Conservation (phyloP, 169 alveolate genomes). For the Cytauxzoon felis region DNA sequence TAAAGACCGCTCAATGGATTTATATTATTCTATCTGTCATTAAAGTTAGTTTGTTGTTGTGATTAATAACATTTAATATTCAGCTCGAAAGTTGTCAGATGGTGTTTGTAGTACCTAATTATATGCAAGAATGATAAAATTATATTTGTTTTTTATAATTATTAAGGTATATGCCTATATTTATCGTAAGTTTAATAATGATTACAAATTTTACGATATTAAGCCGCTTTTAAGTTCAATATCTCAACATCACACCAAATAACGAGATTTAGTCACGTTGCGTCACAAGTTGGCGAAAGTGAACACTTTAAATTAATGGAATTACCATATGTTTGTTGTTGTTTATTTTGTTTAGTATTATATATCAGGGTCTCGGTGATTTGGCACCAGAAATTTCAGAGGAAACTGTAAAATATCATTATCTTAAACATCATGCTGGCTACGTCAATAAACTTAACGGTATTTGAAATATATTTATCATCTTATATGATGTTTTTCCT, state of each 20-base stretch:
- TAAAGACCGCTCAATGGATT: conserved; percentile 10
- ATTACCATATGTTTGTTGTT: conserved; percentile 41
- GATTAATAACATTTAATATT: neutral
- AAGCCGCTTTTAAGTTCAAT: neutral
- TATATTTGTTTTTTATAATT: neutral
- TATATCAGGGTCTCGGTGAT: conserved; percentile 71
- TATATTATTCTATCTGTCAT: conserved; percentile 46
- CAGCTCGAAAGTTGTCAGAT: conserved; percentile 58
- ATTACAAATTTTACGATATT: neutral
- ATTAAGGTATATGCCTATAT: neutral
- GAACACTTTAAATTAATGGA: conserved; percentile 33
- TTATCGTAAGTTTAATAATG: neutral
- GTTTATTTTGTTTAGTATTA: neutral
- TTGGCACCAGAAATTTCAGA: conserved; percentile 84
- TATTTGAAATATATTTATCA: neutral
- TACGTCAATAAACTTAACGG: conserved; percentile 82
- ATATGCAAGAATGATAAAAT: neutral
- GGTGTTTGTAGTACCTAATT: conserved; percentile 47
- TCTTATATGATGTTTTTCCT: neutral
- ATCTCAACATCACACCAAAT: neutral
- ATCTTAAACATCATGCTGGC: conserved; percentile 87
- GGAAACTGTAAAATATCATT: conserved; percentile 80
- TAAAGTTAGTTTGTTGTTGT: neutral
- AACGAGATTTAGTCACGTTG: neutral
- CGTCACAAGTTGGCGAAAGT: neutral